Conservation (phyloP, 257 asterid genomes). For the Solanum paucissectum region DNA sequence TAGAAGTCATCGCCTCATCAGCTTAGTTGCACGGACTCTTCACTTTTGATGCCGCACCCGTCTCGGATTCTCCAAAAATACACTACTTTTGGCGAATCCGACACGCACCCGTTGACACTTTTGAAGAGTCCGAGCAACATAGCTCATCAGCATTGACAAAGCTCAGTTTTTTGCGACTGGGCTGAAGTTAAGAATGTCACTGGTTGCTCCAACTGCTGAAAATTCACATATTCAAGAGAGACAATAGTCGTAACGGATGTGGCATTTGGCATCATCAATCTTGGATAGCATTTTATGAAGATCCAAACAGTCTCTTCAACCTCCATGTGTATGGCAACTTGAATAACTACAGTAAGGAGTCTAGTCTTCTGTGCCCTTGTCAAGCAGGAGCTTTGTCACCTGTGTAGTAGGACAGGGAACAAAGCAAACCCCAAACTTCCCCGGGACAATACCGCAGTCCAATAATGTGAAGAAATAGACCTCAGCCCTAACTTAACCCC, state of each 20-base stretch:
- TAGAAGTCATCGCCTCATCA: neutral
- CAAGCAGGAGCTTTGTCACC: neutral
- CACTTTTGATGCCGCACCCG: too few relatives aligned
- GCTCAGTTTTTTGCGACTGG: neutral
- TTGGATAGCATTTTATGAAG: neutral
- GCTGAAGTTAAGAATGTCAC: neutral
- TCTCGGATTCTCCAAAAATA: too few relatives aligned
- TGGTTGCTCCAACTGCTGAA: neutral
- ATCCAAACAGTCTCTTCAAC: neutral
- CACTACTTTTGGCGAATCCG: too few relatives aligned
- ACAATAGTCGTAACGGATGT: neutral
- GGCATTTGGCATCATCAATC: neutral
- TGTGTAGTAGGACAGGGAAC: neutral
- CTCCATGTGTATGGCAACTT: neutral
- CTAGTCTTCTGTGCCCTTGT: neutral
- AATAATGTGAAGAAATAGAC: neutral
- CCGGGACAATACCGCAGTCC: neutral
- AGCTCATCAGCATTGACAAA: too few relatives aligned
- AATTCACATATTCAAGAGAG: neutral
- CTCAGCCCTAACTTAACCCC: neutral
- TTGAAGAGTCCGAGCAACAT: too few relatives aligned
- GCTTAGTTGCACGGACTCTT: too few relatives aligned
- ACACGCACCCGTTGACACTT: too few relatives aligned
- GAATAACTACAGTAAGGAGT: neutral
- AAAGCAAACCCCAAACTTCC: neutral